Evolutionary conservation across 352 stramenopile species (phyloP), one percentile per base, ranked within the genome.

Genomic region (Vaucheria bursata): DNA sequence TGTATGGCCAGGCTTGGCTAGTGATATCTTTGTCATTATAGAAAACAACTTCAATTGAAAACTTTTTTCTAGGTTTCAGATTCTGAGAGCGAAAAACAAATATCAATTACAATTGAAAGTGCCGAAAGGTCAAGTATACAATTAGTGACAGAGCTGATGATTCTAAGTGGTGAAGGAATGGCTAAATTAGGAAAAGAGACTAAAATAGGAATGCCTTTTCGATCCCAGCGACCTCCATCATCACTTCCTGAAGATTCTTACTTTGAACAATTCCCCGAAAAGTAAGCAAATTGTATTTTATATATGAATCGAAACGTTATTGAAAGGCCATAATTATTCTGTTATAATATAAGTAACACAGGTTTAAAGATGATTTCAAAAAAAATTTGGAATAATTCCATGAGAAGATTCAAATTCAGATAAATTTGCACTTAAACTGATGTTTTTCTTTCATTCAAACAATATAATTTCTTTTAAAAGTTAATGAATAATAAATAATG

Each of bases 141-240:
- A 1, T 64, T 82, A 0, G 77, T 82, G 0, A 79, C 77, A n/a
- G 77, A 82, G 52, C 75, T 82, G 50, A 82, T 82, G 77, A 75
- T 82, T 31, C 37, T 82, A n/a, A 75, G 71, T 34, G 77, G 77
- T 31, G 77, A 82, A 38, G 77, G 70, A 8, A 79, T 82, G 71
- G 77, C 70, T 12, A 73, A 66, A 59, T 73, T 29, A 49, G 75
- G 38, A 32, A 75, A 31, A 38, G 39, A 5, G 39, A 50, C 5
- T 50, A 5, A 50, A 0, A 79, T 82, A 59, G 52, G 70, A 0
- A 35, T 82, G 8, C 77, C 77, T 4, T 82, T 71, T 50, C 36
- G 77, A 35, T 66, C 37, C 38, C 77, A 82, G 59, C 67, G 71
- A 35, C 31, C 77, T 25, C 65, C 65, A 29, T 29, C 65, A 25